Evolutionary conservation across 345 rosid species (phyloP).

Genomic region (Gossypium bickii): DNA sequence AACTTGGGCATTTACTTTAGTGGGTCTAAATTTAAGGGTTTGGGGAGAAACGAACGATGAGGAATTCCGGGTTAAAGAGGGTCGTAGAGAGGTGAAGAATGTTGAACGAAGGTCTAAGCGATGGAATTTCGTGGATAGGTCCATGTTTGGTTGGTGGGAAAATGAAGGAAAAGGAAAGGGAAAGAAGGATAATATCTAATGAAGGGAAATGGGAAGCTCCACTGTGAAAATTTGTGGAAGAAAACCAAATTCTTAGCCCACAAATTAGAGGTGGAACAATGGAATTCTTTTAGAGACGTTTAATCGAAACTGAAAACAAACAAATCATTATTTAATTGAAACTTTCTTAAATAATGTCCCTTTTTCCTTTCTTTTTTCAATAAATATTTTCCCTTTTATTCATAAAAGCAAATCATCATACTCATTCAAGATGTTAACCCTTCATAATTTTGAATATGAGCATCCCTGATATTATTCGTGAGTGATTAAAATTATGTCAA

Average conservation of each 20-base stretch:
- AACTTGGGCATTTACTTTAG: conserved; percentile 33
- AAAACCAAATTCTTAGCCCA: conserved; percentile 17
- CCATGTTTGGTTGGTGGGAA: conserved; percentile 38
- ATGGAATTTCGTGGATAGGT: conserved; percentile 53
- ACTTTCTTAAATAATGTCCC: no score
- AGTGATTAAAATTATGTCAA: no score
- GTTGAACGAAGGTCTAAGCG: conserved; percentile 54
- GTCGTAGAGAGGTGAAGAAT: conserved; percentile 44
- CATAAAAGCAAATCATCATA: no score
- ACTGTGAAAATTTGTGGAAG: conserved; percentile 2
- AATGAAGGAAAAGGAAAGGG: neutral
- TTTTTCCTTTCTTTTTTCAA: no score
- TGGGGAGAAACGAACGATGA: conserved; percentile 16
- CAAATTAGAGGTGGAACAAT: neutral
- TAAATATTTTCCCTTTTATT: no score
- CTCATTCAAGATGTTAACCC: no score
- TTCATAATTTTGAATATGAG: no score
- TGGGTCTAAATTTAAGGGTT: conserved; percentile 22
- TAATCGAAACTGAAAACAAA: no score
- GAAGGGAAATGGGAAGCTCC: neutral
- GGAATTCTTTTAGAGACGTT: neutral
- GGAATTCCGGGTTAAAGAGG: conserved; percentile 24
- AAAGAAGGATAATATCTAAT: neutral
- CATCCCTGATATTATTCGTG: no score
- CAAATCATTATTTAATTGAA: no score